phyloP scores from a whole-genome alignment of 768 basidiomycete genomes.

The Xerocomus potaroensis region DNA sequence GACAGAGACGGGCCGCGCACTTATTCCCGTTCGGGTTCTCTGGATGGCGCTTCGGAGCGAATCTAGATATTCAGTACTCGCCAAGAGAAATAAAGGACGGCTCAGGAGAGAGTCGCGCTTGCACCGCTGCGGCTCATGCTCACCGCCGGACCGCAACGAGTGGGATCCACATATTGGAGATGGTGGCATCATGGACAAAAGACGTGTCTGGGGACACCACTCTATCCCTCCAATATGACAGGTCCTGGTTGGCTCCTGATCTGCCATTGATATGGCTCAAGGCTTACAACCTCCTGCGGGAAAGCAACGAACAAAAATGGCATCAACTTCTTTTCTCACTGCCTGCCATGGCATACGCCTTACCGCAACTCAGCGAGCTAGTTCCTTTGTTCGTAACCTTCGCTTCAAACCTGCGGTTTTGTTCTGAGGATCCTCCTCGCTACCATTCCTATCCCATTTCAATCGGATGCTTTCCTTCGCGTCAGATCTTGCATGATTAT shows the following conservation, averaged over 20 bases:
- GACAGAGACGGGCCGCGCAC: slow-evolving; percentile 3
- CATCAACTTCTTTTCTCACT: slow-evolving; percentile 27
- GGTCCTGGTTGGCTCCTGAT: slow-evolving; percentile 20
- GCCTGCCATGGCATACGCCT: slow-evolving; percentile 27
- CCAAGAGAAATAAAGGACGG: not conserved
- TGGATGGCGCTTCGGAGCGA: not conserved
- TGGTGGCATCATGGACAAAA: slow-evolving; percentile 6
- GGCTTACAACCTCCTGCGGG: slow-evolving; percentile 22
- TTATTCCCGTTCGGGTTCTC: slow-evolving; percentile 1
- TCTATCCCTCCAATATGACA: slow-evolving; percentile 16
- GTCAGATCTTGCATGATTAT: not conserved
- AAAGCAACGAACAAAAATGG: slow-evolving; percentile 2
- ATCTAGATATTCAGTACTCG: slow-evolving; percentile 4
- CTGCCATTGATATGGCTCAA: slow-evolving; percentile 23
- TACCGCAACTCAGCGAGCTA: slow-evolving; percentile 6
- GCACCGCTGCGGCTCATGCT: slow-evolving; percentile 4
- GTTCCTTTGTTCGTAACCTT: slow-evolving; percentile 31
- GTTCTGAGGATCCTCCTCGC: slow-evolving; percentile 8
- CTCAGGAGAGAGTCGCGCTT: slow-evolving; percentile 7
- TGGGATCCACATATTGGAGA: not conserved
- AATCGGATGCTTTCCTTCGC: not conserved
- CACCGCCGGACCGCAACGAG: not conserved
- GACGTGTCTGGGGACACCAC: not conserved
- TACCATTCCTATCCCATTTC: slow-evolving; percentile 7
- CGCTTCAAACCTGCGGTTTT: slow-evolving; percentile 12